Evolutionary conservation across 1,284 basidiomycete genomes (phyloP), one percentile per base, ranked within the genome.

Genomic region (Ganoderma leucocontextum): DNA sequence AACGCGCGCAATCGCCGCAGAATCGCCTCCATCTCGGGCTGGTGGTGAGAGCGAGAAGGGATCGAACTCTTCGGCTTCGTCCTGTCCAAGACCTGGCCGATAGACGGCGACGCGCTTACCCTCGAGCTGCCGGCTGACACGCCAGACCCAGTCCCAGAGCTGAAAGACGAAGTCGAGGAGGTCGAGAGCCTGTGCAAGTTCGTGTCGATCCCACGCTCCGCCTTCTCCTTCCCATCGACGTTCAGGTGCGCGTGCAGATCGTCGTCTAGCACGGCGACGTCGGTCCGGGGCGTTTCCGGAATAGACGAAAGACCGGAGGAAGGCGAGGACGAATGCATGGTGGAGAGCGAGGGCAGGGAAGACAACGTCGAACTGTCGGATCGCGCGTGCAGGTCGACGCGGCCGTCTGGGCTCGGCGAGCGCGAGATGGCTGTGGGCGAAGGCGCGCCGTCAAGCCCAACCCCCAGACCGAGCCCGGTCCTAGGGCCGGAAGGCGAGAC

Each of bases 51-150:
- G 39, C 52, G 63, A 12, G 57, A 2, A 41, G 57, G 58, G 6
- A 58, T 58, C 52, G 42, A 41, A 39, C 29, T 52, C 41, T 62
- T 68, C 36, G 67, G 60, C 64, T 47, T 55, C 29, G 69, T 64
- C 36, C 68, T 58, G 55, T 80, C 79, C 1, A 79, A 72, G 59
- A 79, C 75, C 71, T 79, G 80, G 57, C 67, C 80, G 72, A 80
- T 83, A 68, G 69, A 82, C 71, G 69, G 75, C 52, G 79, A 72
- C 38, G 69, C 60, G 65, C 66, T 63, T 42, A 76, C 62, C 67
- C 66, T 70, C 44, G 74, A 73, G 60, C 74, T 72, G 62, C 70
- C 69, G 5, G 71, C 60, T 53, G 75, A 76, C 15, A 38, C 35
- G 38, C 62, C 49, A 19, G 59, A 38, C 15, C 58, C 53, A 13